Evolutionary conservation across 192 early-diverging fungal species (phyloP).

Genomic region (Linnemannia schmuckeri): DNA sequence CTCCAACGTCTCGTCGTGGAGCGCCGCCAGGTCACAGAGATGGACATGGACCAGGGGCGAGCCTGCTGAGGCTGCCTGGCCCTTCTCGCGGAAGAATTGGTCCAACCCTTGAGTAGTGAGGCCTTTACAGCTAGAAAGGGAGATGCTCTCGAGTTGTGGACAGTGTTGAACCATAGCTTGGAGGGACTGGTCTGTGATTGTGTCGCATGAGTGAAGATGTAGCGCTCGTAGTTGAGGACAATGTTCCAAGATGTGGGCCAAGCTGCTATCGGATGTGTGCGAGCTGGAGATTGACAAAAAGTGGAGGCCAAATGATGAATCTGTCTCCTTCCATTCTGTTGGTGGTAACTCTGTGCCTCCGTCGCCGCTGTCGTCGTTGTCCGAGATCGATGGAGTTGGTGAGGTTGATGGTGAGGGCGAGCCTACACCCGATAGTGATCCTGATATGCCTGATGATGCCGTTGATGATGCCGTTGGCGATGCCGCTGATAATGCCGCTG

Average conservation of each 20-base stretch:
- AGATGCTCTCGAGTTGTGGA: not conserved
- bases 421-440: not conserved
- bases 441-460: too few species aligned
- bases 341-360: not conserved
- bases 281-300: slow-evolving; percentile 31
- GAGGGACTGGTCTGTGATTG: slow-evolving; percentile 8
- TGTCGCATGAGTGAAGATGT: slow-evolving; percentile 27
- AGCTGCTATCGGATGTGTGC: not conserved
- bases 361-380: not conserved
- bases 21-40: slow-evolving; percentile 16
- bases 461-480: not conserved
- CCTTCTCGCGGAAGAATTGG: slow-evolving; percentile 3
- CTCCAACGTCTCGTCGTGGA: slow-evolving; percentile 17
- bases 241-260: not conserved
- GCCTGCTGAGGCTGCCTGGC: too few species aligned
- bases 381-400: not conserved
- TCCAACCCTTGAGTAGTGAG: slow-evolving; percentile 12
- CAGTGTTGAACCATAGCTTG: not conserved
- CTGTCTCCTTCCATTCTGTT: not conserved
- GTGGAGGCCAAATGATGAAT: not conserved
- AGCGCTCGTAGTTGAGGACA: slow-evolving; percentile 15
- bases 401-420: not conserved
- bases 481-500: not conserved
- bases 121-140: slow-evolving; percentile 17
- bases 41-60: slow-evolving; percentile 16